phyloP scores from a whole-genome alignment of 2,329 filamentous ascomycete species.

The Coniochaeta ligniaria region DNA sequence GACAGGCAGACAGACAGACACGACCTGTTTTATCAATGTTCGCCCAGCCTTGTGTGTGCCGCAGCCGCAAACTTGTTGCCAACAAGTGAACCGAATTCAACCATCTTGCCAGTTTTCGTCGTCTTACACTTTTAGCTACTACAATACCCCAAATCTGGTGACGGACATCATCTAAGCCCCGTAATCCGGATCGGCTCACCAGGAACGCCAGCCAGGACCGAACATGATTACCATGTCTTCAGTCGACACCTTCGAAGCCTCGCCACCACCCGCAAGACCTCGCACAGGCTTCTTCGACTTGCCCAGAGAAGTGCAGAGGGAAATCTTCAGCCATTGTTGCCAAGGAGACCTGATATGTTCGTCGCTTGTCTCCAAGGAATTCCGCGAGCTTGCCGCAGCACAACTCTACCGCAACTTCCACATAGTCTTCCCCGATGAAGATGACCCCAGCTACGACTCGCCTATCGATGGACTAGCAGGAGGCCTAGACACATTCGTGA shows the following conservation, averaged over 20 bases:
- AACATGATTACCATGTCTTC: background rate
- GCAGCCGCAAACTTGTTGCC: background rate
- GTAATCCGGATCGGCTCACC: background rate
- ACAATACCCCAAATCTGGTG: background rate
- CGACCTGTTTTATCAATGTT: background rate
- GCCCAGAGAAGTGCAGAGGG: slow-evolving; percentile 39
- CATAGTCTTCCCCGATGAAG: slow-evolving; percentile 55
- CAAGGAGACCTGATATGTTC: slow-evolving; percentile 48
- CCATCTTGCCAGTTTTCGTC: background rate
- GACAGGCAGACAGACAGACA: too few species aligned
- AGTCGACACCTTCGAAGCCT: slow-evolving; percentile 3
- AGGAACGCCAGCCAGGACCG: background rate
- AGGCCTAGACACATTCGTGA: slow-evolving; percentile 53
- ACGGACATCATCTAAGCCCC: background rate
- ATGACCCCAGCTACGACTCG: slow-evolving; percentile 42
- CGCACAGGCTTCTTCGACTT: slow-evolving; percentile 30
- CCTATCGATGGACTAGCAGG: slow-evolving; percentile 50
- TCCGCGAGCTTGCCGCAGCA: slow-evolving; percentile 49
- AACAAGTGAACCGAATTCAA: background rate
- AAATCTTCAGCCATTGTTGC: slow-evolving; percentile 41
- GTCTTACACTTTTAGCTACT: background rate
- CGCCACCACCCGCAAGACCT: background rate
- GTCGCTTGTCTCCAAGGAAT: slow-evolving; percentile 49
- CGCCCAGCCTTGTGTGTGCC: background rate
- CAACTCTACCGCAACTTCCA: slow-evolving; percentile 53